Conservation (phyloP, 2,329 filamentous ascomycete species). For the Boeremia exigua region DNA sequence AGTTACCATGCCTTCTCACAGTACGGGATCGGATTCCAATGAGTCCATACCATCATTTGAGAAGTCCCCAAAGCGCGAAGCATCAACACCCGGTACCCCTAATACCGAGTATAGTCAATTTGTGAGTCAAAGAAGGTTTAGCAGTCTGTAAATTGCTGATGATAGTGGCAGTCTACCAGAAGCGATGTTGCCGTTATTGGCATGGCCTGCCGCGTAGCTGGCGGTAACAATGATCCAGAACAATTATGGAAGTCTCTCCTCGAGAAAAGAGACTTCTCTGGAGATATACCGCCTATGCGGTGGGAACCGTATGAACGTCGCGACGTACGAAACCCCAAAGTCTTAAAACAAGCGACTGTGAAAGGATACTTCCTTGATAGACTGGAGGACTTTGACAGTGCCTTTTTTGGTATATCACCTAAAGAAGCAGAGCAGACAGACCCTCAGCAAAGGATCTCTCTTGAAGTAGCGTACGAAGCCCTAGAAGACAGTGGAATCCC, state of each 20-base stretch:
- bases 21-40: conserved; percentile 1
- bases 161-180: background rate
- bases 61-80: background rate
- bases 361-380: conserved; percentile 33
- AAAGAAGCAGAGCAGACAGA: conserved; percentile 35
- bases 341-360: conserved; percentile 4
- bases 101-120: conserved; percentile 11
- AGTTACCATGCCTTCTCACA: background rate
- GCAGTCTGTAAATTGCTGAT: background rate
- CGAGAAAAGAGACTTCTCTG: conserved; percentile 16
- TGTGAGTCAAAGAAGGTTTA: background rate
- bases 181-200: conserved; percentile 18
- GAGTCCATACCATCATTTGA: background rate
- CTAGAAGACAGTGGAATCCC: conserved; percentile 43
- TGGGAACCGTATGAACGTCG: conserved; percentile 13
- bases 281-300: conserved; percentile 8
- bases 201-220: conserved; percentile 20
- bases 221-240: conserved; percentile 15
- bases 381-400: conserved; percentile 43
- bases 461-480: conserved; percentile 42
- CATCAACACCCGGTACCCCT: conserved; percentile 7
- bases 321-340: conserved; percentile 9
- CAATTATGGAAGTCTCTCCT: conserved; percentile 23
- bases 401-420: conserved; percentile 33
- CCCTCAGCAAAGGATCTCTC: conserved; percentile 33